These are phyloP conservation scores for Alloascoidea africana DNA, from an alignment of 805 yeast genomes.

Conservation along the genomic window DNA sequence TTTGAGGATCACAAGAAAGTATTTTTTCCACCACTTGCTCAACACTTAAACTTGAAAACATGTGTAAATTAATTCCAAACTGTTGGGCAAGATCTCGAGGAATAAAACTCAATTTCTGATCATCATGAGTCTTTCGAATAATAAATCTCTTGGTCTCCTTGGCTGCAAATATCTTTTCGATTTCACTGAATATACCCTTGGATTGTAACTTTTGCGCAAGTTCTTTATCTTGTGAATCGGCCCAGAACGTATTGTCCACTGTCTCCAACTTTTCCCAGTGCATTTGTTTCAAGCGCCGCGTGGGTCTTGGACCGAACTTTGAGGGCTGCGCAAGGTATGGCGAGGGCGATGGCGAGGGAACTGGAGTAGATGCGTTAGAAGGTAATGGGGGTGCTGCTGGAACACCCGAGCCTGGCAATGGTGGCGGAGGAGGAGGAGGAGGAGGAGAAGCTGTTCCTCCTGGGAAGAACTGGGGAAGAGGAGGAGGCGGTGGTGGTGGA, in stretches of 20 bases:
- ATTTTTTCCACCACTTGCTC: constrained; percentile 39
- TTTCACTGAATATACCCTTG: constrained; percentile 49
- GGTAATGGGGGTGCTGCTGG: constrained; percentile 8
- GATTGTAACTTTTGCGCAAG: constrained; percentile 34
- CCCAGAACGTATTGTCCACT: constrained; percentile 52
- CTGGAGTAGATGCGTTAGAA: constrained; percentile 4
- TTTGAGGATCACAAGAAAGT: constrained; percentile 41
- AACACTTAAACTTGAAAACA: constrained; percentile 36
- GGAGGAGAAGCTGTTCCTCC: constrained; percentile 13
- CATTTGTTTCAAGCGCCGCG: constrained; percentile 53
- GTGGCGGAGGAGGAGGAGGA: constrained; percentile 7
- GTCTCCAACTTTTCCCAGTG: constrained; percentile 70
- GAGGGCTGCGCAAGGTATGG: too few species aligned
- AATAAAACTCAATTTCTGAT: constrained; percentile 36
- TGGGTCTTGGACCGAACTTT: constrained; percentile 38
- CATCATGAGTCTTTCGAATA: constrained; percentile 18
- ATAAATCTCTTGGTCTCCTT: constrained; percentile 22
- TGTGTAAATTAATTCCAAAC: constrained; percentile 64
- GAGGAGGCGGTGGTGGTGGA: constrained; percentile 17
- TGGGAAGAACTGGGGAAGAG: constrained; percentile 13
- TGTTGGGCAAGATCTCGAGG: constrained; percentile 66
- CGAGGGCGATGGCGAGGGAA: neutral
- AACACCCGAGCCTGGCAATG: constrained; percentile 2
- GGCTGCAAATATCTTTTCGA: constrained; percentile 40
- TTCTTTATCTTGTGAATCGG: constrained; percentile 24